phyloP scores from a whole-genome alignment of 495 filamentous ascomycete genomes.

The Cairneyella variabilis region DNA sequence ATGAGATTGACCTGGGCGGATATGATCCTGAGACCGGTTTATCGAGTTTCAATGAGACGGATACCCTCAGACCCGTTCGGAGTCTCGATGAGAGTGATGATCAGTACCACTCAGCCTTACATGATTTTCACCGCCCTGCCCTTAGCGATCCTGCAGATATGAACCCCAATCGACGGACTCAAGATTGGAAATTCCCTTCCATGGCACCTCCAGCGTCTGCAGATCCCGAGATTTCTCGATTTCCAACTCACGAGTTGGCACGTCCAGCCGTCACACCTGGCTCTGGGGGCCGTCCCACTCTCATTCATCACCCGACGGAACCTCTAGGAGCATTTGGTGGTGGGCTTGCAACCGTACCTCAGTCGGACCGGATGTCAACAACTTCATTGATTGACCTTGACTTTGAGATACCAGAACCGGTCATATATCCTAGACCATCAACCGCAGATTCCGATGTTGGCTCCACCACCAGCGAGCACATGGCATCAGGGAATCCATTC shows the following conservation, averaged over 20 bases:
- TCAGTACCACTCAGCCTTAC: conserved; percentile 21
- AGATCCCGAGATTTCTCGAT: conserved; percentile 46
- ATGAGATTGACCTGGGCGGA: conserved; percentile 55
- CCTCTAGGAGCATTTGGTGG: conserved; percentile 41
- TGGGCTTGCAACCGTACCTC: background rate
- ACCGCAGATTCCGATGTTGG: conserved; percentile 50
- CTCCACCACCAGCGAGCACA: conserved; percentile 18
- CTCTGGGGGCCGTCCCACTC: conserved; percentile 36
- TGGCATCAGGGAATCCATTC: conserved; percentile 44
- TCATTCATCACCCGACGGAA: conserved; percentile 49
- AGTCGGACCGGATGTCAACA: conserved; percentile 13
- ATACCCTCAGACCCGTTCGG: conserved; percentile 48
- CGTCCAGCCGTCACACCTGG: conserved; percentile 22
- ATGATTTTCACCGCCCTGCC: conserved; percentile 42
- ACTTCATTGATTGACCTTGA: conserved; percentile 41
- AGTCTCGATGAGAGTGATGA: conserved; percentile 33
- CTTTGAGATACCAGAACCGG: conserved; percentile 35
- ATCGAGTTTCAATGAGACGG: conserved; percentile 53
- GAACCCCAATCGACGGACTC: conserved; percentile 46
- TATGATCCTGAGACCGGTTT: conserved; percentile 37
- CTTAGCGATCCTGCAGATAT: conserved; percentile 47
- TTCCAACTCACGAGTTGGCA: conserved; percentile 27
- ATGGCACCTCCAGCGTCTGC: conserved; percentile 44
- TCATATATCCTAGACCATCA: conserved; percentile 37
- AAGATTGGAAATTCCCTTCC: conserved; percentile 61